Evolutionary conservation across 257 asterid genomes (phyloP).

Genomic region (Mentha longifolia): DNA sequence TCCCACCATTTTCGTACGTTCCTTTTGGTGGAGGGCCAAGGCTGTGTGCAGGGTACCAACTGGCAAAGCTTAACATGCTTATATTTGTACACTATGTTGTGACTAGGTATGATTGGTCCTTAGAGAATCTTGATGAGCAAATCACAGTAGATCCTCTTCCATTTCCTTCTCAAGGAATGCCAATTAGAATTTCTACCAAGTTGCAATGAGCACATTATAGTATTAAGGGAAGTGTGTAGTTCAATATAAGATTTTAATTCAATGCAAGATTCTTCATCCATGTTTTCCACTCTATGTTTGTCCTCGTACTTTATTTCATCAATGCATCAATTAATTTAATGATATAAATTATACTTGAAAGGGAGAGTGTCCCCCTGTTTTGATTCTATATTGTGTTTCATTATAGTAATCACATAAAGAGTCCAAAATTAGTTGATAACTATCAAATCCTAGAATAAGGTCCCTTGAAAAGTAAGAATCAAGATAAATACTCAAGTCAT

Average conservation of each 20-base stretch:
- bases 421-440: no score
- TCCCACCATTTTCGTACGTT: conserved; percentile 66
- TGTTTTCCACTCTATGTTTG: background rate
- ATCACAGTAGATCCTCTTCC: conserved; percentile 83
- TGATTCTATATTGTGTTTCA: no score
- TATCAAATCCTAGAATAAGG: no score
- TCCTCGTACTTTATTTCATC: background rate
- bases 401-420: no score
- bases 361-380: no score
- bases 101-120: conserved; percentile 69
- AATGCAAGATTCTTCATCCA: conserved; percentile 7
- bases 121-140: conserved; percentile 51
- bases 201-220: conserved; percentile 27
- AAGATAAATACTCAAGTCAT: no score
- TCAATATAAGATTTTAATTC: background rate
- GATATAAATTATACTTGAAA: no score
- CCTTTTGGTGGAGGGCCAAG: conserved; percentile 97
- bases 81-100: conserved; percentile 75
- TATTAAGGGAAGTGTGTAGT: background rate
- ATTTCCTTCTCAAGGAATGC: conserved; percentile 86
- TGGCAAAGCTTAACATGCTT: conserved; percentile 82
- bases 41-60: conserved; percentile 86
- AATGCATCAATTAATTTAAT: background rate
- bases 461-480: no score
- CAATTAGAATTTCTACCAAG: conserved; percentile 70